Evolutionary conservation across 2,329 filamentous ascomycete species (phyloP).

Genomic region (Epichloe sylvatica): DNA sequence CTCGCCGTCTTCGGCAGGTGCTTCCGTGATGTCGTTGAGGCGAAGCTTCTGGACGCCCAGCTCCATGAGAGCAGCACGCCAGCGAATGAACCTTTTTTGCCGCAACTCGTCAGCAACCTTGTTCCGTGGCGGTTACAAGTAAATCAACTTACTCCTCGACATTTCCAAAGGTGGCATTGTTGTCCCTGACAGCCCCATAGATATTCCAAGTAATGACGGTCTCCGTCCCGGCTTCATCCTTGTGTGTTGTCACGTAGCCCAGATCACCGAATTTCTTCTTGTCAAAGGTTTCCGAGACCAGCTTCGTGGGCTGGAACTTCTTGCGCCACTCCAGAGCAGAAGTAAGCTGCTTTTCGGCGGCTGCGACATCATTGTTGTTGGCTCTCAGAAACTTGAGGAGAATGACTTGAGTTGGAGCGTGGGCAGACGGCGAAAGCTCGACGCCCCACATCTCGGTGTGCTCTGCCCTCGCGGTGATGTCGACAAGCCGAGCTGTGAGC

Average conservation of each 20-base stretch:
- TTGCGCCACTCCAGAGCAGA: slow-evolving; percentile 76
- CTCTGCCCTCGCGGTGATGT: slow-evolving; percentile 40
- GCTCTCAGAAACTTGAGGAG: slow-evolving; percentile 90
- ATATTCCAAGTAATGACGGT: slow-evolving; percentile 79
- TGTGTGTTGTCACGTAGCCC: slow-evolving; percentile 67
- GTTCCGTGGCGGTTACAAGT: background rate
- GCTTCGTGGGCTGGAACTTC: slow-evolving; percentile 54
- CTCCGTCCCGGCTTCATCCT: slow-evolving; percentile 40
- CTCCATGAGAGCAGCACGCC: slow-evolving; percentile 87
- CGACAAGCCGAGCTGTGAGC: slow-evolving; percentile 43
- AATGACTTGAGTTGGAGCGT: slow-evolving; percentile 68
- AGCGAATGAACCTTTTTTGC: slow-evolving; percentile 60
- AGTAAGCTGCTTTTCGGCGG: slow-evolving; percentile 63
- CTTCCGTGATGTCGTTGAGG: slow-evolving; percentile 51
- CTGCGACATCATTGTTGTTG: slow-evolving; percentile 61
- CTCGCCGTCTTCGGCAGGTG: slow-evolving; percentile 57
- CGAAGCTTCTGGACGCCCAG: slow-evolving; percentile 62
- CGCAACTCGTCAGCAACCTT: background rate
- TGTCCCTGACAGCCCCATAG: slow-evolving; percentile 74
- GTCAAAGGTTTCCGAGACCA: slow-evolving; percentile 50
- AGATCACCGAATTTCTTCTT: slow-evolving; percentile 59
- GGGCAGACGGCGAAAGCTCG: slow-evolving; percentile 36
- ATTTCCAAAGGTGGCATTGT: slow-evolving; percentile 71
- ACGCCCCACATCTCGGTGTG: slow-evolving; percentile 84
- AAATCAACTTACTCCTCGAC: slow-evolving; percentile 48